phyloP scores from a whole-genome alignment of 2,329 filamentous ascomycete genomes.

The Alternaria angustiovoidea region DNA sequence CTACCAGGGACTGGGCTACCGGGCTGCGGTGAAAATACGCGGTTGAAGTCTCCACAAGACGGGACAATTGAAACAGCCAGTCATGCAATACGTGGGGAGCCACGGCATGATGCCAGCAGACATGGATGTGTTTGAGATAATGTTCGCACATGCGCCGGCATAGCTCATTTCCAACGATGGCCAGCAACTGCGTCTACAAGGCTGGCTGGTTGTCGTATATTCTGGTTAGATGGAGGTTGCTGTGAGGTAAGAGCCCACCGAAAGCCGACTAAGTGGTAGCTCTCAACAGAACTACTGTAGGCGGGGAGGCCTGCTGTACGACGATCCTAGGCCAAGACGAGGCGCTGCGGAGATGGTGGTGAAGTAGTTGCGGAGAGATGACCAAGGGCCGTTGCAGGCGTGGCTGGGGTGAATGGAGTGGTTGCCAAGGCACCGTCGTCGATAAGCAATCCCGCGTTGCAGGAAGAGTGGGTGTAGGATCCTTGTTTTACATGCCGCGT shows the following conservation, averaged over 20 bases:
- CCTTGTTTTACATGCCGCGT: constrained; percentile 14
- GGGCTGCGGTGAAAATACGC: constrained; percentile 7
- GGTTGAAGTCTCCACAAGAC: constrained; percentile 1
- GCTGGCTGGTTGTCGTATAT: neutral
- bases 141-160: neutral
- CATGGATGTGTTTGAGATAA: constrained; percentile 7
- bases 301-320: constrained; percentile 1
- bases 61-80: constrained; percentile 4
- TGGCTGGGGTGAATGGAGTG: constrained; percentile 3
- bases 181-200: neutral
- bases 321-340: neutral
- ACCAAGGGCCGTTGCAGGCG: constrained; percentile 5
- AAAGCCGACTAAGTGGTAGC: neutral
- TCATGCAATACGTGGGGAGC: constrained; percentile 11
- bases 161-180: neutral
- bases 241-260: neutral
- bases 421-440: constrained; percentile 5
- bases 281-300: neutral
- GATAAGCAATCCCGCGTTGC: constrained; percentile 1
- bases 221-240: neutral
- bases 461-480: neutral
- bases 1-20: constrained; percentile 15
- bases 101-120: constrained; percentile 6
- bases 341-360: constrained; percentile 2
- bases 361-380: constrained; percentile 14